These are phyloP conservation scores for Hygrophoropsis aurantiaca DNA, from an alignment of 768 basidiomycete species.

Conservation along the genomic window DNA sequence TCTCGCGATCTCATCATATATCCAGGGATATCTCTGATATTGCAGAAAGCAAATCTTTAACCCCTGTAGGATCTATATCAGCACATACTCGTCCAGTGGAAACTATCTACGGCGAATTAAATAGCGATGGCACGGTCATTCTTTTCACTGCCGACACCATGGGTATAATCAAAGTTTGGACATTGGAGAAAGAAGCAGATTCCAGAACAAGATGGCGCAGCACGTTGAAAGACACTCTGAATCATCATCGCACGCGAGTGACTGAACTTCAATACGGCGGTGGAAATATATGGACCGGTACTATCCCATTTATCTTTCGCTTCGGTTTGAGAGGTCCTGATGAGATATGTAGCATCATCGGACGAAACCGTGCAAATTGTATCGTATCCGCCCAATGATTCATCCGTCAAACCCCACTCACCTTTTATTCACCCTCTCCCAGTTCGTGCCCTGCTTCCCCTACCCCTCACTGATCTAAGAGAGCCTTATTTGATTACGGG, in stretches of 20 bases:
- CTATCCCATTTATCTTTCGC: background rate
- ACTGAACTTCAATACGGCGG: constrained; percentile 66
- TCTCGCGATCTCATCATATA: background rate
- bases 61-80: constrained; percentile 66
- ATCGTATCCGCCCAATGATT: constrained; percentile 37
- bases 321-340: background rate
- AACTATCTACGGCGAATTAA: constrained; percentile 57
- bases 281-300: constrained; percentile 91
- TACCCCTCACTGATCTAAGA: constrained; percentile 58
- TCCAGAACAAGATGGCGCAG: constrained; percentile 48
- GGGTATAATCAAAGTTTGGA: constrained; percentile 86
- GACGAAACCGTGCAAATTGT: constrained; percentile 81
- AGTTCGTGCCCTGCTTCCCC: constrained; percentile 73
- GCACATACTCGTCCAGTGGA: constrained; percentile 89
- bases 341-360: constrained; percentile 63
- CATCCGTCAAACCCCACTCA: constrained; percentile 39
- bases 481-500: constrained; percentile 82
- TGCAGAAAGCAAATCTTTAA: constrained; percentile 41
- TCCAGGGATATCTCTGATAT: constrained; percentile 63
- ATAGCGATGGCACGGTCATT: constrained; percentile 45
- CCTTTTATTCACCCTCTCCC: constrained; percentile 60
- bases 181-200: constrained; percentile 45
- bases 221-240: constrained; percentile 53
- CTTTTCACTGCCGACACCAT: constrained; percentile 91
- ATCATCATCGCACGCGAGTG: constrained; percentile 80